Percentiles rank a stretch among this genome's conserved stretches.
phyloP scores from a whole-genome alignment of 2,329 filamentous ascomycete genomes.

The Neofusicoccum ribis region DNA sequence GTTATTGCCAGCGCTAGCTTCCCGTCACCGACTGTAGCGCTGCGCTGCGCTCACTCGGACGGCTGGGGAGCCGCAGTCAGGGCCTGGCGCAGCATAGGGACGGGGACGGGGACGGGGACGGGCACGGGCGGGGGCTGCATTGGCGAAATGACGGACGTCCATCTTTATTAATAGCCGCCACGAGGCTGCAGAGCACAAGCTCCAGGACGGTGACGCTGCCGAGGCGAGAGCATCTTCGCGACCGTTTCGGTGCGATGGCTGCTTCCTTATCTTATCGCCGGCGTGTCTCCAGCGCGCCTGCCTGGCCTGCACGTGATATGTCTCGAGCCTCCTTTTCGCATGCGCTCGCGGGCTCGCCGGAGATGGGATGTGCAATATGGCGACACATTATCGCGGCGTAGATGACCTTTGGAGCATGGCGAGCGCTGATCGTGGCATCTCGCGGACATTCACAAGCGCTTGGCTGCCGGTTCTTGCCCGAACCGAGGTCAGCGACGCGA shows the following conservation, averaged over 20 bases:
- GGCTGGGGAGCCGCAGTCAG: background rate
- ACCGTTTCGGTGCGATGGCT: no score
- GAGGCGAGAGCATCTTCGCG: no score
- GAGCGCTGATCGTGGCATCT: background rate
- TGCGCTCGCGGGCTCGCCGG: background rate
- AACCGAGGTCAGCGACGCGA: constrained; percentile 1
- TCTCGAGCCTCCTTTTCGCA: background rate
- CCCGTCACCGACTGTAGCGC: background rate
- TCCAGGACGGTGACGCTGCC: no score
- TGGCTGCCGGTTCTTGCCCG: background rate
- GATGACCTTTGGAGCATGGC: background rate
- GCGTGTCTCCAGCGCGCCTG: no score
- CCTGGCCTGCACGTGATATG: background rate
- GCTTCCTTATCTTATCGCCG: background rate
- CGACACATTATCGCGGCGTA: background rate
- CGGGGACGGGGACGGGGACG: no score
- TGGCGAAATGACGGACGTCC: background rate
- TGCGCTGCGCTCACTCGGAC: background rate
- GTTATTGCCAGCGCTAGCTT: background rate
- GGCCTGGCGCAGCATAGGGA: background rate
- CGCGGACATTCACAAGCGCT: constrained; percentile 5
- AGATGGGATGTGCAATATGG: background rate
- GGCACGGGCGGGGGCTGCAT: background rate
- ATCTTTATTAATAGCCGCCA: background rate
- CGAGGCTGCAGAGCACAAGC: background rate